These are phyloP conservation scores for Lumnitzera littorea DNA, from an alignment of 345 rosid genomes.

Conservation along the genomic window DNA sequence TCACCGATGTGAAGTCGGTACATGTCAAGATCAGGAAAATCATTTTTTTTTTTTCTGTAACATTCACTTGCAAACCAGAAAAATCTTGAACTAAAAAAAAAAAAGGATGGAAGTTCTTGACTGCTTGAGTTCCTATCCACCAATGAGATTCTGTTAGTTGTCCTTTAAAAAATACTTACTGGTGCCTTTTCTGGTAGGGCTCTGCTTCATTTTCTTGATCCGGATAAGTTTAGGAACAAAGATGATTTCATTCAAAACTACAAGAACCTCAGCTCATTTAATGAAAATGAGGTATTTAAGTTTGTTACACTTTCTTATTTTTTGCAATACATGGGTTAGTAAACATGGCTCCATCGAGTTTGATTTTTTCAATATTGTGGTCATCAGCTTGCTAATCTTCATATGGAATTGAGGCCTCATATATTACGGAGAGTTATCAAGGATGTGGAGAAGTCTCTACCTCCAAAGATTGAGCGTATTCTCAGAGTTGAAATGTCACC, in stretches of 20 bases:
- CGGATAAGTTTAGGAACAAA: slow-evolving; percentile 81
- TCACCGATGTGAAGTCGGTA: too few species aligned
- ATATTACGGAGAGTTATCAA: slow-evolving; percentile 95
- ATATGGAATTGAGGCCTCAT: slow-evolving; percentile 96
- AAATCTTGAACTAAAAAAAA: too few species aligned
- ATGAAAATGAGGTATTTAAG: slow-evolving; percentile 73
- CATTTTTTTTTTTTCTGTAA: too few species aligned
- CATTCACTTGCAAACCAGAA: too few species aligned
- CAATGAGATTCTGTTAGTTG: neutral
- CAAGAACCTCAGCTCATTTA: slow-evolving; percentile 95
- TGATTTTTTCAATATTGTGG: slow-evolving; percentile 12
- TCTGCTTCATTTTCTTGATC: slow-evolving; percentile 93
- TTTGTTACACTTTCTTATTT: slow-evolving; percentile 6
- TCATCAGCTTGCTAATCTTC: slow-evolving; percentile 91
- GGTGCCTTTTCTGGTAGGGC: slow-evolving; percentile 47
- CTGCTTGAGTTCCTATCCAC: too few species aligned
- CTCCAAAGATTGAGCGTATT: slow-evolving; percentile 98
- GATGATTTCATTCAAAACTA: slow-evolving; percentile 95
- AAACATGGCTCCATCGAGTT: neutral
- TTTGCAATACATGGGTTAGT: slow-evolving; percentile 2
- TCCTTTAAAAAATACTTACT: neutral
- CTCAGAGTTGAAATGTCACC: slow-evolving; percentile 99
- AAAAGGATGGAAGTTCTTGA: too few species aligned
- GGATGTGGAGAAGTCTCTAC: slow-evolving; percentile 98
- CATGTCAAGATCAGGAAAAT: too few species aligned